Percentiles rank a stretch among this genome's conserved stretches.
Evolutionary conservation across 306 rosid species (phyloP).

Genomic region (Fragaria vesca): DNA sequence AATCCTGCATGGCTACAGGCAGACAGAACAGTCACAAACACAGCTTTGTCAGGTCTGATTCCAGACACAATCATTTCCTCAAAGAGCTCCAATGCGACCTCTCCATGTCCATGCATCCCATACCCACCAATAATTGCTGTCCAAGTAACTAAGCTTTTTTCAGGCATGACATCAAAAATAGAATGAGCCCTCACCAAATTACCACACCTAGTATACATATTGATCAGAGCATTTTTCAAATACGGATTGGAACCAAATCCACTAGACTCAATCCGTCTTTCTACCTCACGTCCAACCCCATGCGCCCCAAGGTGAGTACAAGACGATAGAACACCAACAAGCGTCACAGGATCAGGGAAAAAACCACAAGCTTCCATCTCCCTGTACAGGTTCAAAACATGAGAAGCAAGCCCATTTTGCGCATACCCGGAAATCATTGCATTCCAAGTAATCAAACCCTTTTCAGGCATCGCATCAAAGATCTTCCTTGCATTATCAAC

Average conservation of each 20-base stretch:
- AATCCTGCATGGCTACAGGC: slow-evolving; percentile 91
- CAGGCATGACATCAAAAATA: slow-evolving; percentile 34
- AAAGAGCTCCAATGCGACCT: slow-evolving; percentile 58
- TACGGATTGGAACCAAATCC: slow-evolving; percentile 41
- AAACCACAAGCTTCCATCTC: slow-evolving; percentile 37
- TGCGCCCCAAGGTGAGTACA: slow-evolving; percentile 48
- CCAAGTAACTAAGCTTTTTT: slow-evolving; percentile 50
- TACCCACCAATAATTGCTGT: slow-evolving; percentile 64
- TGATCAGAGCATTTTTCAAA: slow-evolving; percentile 41
- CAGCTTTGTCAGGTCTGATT: slow-evolving; percentile 66
- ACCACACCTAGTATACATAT: slow-evolving; percentile 54
- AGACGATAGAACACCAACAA: slow-evolving; percentile 52
- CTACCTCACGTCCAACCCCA: slow-evolving; percentile 39
- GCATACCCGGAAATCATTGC: slow-evolving; percentile 90
- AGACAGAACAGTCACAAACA: slow-evolving; percentile 69
- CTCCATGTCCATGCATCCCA: slow-evolving; percentile 89
- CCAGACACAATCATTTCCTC: slow-evolving; percentile 60
- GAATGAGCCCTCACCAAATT: slow-evolving; percentile 45
- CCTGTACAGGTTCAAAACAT: slow-evolving; percentile 61
- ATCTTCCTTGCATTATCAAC: slow-evolving; percentile 44
- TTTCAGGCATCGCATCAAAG: slow-evolving; percentile 60
- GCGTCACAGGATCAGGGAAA: slow-evolving; percentile 42
- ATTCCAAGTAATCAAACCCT: slow-evolving; percentile 83
- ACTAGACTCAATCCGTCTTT: slow-evolving; percentile 20
- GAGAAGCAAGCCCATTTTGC: slow-evolving; percentile 64